Conservation (phyloP, 306 rosid genomes). For the Dryas drummondii region DNA sequence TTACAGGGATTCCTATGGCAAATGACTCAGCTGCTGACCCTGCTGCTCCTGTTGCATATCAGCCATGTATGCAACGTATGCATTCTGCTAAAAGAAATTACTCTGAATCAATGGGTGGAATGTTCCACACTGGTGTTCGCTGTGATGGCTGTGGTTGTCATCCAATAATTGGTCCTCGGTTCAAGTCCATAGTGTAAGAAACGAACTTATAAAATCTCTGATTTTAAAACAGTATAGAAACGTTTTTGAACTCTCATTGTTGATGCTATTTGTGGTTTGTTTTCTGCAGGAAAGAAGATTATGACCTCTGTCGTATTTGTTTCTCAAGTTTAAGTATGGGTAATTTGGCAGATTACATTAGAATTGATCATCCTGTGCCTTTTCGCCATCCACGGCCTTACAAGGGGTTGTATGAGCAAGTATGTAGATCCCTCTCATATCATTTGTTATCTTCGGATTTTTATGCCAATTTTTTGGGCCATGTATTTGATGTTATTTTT, state of each 20-base stretch:
- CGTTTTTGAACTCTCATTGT: not conserved
- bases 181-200: constrained; percentile 80
- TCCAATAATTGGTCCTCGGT: constrained; percentile 94
- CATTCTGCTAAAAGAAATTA: constrained; percentile 50
- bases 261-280: not conserved
- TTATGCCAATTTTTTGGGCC: constrained; percentile 9
- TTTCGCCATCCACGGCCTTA: constrained; percentile 31
- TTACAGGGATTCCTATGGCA: constrained; percentile 31
- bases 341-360: constrained; percentile 53
- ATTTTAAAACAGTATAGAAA: not conserved
- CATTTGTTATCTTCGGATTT: constrained; percentile 1
- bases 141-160: constrained; percentile 93
- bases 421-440: constrained; percentile 20
- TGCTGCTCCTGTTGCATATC: constrained; percentile 3
- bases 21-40: constrained; percentile 25
- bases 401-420: constrained; percentile 29
- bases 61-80: constrained; percentile 12
- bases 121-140: constrained; percentile 76
- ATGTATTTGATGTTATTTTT: constrained; percentile 3
- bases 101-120: constrained; percentile 50
- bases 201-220: constrained; percentile 23
- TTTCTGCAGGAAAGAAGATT: constrained; percentile 67
- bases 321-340: constrained; percentile 53
- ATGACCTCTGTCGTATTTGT: constrained; percentile 84
- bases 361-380: constrained; percentile 62